Evolutionary conservation across 106 monocot species (phyloP), one percentile per base, ranked within the genome.

Genomic region (Agapanthus africanus): DNA sequence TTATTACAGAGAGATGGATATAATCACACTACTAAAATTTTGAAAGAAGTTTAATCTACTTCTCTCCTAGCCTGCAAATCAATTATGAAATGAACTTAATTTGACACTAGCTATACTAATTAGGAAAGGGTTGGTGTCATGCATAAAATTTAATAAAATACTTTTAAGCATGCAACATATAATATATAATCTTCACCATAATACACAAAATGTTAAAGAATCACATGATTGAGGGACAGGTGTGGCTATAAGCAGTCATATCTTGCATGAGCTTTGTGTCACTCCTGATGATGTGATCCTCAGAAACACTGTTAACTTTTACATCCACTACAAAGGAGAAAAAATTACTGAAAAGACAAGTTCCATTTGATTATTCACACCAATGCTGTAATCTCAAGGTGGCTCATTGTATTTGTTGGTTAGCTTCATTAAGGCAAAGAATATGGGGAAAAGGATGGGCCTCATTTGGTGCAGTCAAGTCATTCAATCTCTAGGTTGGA

Each of bases 341-440:
- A 30, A 35, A 36, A 61, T 61, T 35, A 36, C 3, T 61, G 36
- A 33, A 61, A 61, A 35, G 61, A 61, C 61, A 36, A 61, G 35
- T 21, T n/a, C 7, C 2, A 28, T 56, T 36, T n/a, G 18, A 61
- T 61, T 35, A n/a, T 36, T 61, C 61, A 33, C 21, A 14, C 4
- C 61, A 61, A 61, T 35, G 61, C n/a, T 61, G 61, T 19, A 23
- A 14, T 61, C 61, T 36, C 33, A 36, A 35, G 61, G 61, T 61
- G 61, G 35, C 61, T 61, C 35, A 61, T n/a, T 61, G 61, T 23
- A 61, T 61, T 61, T 61, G 61, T 61, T 35, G 33, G 22, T 35
- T 61, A 61, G 61, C 35, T 61, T 61, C 61, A 61, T 33, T 18
- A 61, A 35, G 61, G 61, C 16, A 36, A 61, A 19, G 36, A 61